phyloP scores from a whole-genome alignment of 192 early-diverging fungal species.

The Funneliformis geosporum region DNA sequence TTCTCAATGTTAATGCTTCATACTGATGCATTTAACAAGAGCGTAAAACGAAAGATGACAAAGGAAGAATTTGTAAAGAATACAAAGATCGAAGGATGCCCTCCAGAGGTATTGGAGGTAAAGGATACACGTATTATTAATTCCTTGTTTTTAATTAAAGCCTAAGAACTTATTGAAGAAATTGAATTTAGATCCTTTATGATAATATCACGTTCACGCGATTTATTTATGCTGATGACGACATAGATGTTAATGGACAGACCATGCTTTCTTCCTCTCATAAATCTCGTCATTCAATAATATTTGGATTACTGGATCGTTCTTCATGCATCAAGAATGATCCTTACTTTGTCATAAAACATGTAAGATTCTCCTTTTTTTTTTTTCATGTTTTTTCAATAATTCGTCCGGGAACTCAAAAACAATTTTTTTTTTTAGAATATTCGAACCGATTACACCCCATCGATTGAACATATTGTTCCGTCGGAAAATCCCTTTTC shows the following conservation, averaged over 20 bases:
- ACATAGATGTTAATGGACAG: constrained; percentile 48
- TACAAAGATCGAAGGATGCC: constrained; percentile 69
- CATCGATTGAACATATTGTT: constrained; percentile 15
- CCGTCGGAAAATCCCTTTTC: constrained; percentile 29
- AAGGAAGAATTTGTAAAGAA: constrained; percentile 76
- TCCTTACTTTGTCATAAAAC: constrained; percentile 48
- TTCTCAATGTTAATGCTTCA: constrained; percentile 83
- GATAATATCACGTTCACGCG: constrained; percentile 59
- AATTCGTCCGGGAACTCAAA: no score
- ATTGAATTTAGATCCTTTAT: constrained; percentile 50
- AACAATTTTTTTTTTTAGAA: neutral
- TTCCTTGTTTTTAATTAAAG: neutral
- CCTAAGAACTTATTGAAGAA: neutral
- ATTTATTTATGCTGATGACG: constrained; percentile 59
- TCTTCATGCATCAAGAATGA: constrained; percentile 36
- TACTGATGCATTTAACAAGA: constrained; percentile 84
- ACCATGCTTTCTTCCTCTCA: constrained; percentile 28
- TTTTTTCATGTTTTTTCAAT: neutral
- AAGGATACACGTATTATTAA: constrained; percentile 5
- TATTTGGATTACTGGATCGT: constrained; percentile 23
- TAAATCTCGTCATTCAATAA: neutral
- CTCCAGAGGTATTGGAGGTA: constrained; percentile 73
- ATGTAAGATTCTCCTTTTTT: constrained; percentile 34
- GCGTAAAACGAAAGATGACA: constrained; percentile 76
- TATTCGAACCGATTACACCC: constrained; percentile 24